Base-by-base conservation (phyloP, 768 basidiomycete genomes). In the Kwoniella europaea region DNA sequence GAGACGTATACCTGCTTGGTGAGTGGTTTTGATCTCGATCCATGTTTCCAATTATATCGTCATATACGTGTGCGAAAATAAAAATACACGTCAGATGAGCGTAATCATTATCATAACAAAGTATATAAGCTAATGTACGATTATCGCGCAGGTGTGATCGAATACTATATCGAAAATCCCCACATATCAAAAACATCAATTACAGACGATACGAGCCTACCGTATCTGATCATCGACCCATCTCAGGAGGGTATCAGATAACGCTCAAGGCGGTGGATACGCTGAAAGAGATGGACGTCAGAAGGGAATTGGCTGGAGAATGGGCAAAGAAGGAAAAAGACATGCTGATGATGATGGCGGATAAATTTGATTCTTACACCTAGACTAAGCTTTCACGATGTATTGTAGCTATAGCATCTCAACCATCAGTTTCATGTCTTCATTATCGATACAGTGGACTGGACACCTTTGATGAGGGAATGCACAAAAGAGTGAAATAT, bases 91-190 rank as follows among this genome's bases (percentile, higher is more conserved):
- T n/a, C n/a, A n/a, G n/a, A n/a, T n/a, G n/a, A n/a, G n/a, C n/a
- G n/a, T n/a, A n/a, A n/a, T n/a, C n/a, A n/a, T n/a, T n/a, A n/a
- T n/a, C n/a, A n/a, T n/a, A n/a, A n/a, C n/a, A n/a, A n/a, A n/a
- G n/a, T n/a, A n/a, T n/a, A n/a, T n/a, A n/a, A n/a, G n/a, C n/a
- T n/a, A n/a, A n/a, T n/a, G n/a, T n/a, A n/a, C n/a, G n/a, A n/a
- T n/a, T n/a, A n/a, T n/a, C n/a, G n/a, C n/a, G n/a, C n/a, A n/a
- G 79, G 77, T 99, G 96, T 81, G 96, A 99, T 82, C 90, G 96
- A 5, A 88, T 99, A 22, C 85, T 98, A 53, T 96, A 90, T 89
- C 88, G 90, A 4, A 76, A 79, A 43, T 75, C 73, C 20, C 71
- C 74, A 0, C 86, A 92, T 9, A 89, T 96, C 35, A 80, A 85